phyloP scores from a whole-genome alignment of 306 rosid genomes.

The Castanea sativa region DNA sequence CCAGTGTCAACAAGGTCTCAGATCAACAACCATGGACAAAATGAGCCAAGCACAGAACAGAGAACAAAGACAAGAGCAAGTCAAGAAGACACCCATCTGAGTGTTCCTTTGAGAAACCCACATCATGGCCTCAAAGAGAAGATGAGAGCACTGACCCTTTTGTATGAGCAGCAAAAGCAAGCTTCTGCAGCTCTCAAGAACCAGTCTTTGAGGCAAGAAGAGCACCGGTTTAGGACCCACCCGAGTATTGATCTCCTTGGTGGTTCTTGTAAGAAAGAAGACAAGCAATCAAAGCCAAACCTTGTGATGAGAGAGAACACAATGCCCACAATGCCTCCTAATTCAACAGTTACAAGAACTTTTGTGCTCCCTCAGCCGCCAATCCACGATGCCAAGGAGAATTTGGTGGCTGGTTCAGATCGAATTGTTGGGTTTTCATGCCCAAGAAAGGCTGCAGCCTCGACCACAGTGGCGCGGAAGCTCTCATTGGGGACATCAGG shows the following conservation, averaged over 20 bases:
- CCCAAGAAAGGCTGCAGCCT: conserved; percentile 36
- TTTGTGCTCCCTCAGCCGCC: conserved; percentile 61
- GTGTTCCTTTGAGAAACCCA: conserved; percentile 52
- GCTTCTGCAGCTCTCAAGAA: conserved; percentile 62
- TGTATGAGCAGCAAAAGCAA: conserved; percentile 88
- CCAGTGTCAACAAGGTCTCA: conserved; percentile 91
- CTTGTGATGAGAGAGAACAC: conserved; percentile 68
- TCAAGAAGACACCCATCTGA: conserved; percentile 33
- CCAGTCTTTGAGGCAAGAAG: conserved; percentile 27
- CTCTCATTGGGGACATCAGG: conserved; percentile 47
- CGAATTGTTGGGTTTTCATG: conserved; percentile 65
- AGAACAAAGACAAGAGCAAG: conserved; percentile 22
- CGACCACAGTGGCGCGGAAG: conserved; percentile 58
- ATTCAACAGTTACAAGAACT: conserved; percentile 57
- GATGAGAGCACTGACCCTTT: conserved; percentile 71
- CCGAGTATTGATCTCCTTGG: conserved; percentile 33
- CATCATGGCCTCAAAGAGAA: conserved; percentile 92
- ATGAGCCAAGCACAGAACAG: conserved; percentile 27
- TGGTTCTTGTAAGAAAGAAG: conserved; percentile 31
- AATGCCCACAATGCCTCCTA: conserved; percentile 27
- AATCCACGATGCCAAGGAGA: conserved; percentile 56
- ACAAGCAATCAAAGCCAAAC: conserved; percentile 22
- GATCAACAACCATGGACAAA: conserved; percentile 24
- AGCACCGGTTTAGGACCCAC: conserved; percentile 31
- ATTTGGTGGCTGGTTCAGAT: conserved; percentile 39